Percentiles rank a stretch among this genome's conserved stretches.
These are phyloP conservation scores for Kalaharituber pfeilii DNA, from an alignment of 2,329 filamentous ascomycete species.

Conservation along the genomic window DNA sequence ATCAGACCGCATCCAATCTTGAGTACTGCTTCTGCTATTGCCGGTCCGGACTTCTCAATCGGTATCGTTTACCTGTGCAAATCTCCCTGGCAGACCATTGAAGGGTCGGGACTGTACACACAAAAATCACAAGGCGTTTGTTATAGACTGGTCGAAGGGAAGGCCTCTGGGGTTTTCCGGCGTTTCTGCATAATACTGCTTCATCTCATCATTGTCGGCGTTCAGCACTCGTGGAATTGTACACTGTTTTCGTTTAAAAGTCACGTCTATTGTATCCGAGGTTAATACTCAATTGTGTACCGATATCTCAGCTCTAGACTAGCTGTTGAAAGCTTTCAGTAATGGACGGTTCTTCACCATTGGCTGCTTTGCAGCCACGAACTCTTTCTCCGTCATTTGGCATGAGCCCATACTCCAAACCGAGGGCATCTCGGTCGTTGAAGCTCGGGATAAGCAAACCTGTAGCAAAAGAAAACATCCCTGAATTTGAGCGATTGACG, in stretches of 20 bases:
- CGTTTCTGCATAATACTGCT: neutral
- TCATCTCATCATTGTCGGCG: neutral
- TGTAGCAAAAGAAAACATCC: slow-evolving; percentile 38
- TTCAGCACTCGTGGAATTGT: neutral
- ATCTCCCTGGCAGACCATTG: no score
- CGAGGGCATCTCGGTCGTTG: neutral
- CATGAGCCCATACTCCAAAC: slow-evolving; percentile 3
- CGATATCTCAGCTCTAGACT: neutral
- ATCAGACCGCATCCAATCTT: no score
- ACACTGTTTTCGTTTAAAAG: neutral
- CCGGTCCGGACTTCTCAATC: no score
- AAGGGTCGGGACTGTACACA: no score
- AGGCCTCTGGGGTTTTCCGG: neutral
- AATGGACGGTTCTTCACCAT: slow-evolving; percentile 80
- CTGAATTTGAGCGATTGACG: slow-evolving; percentile 52
- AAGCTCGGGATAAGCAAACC: neutral
- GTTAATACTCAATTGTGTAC: neutral
- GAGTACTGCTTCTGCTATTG: no score
- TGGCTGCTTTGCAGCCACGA: slow-evolving; percentile 76
- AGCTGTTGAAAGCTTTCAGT: neutral
- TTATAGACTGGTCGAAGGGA: no score
- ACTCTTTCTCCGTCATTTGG: slow-evolving; percentile 47
- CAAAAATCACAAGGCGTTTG: no score
- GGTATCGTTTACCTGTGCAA: no score
- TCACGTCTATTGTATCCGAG: no score